Conservation (phyloP, 2,329 filamentous ascomycete genomes). For the Arthrobotrys sinensis region DNA sequence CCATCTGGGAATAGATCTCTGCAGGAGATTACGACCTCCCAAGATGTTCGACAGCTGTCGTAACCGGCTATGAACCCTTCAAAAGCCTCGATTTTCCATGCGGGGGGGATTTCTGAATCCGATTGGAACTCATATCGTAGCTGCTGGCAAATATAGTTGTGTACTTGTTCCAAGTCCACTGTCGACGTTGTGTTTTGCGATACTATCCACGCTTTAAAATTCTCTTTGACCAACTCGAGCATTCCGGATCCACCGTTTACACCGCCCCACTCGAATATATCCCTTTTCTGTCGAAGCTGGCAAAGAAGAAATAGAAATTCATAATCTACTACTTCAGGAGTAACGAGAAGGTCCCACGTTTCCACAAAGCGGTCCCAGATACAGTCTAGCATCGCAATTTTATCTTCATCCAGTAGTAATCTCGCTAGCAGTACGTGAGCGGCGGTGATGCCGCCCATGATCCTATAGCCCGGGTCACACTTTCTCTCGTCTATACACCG, state of each 20-base stretch:
- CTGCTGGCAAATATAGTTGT: neutral
- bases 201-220: neutral
- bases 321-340: neutral
- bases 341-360: neutral
- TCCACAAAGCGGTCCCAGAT: neutral
- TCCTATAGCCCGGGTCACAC: neutral
- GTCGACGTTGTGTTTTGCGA: neutral
- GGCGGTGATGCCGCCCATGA: neutral
- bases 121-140: neutral
- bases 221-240: neutral
- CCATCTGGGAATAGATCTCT: neutral
- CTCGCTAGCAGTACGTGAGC: neutral
- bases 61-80: neutral
- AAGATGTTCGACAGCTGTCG: neutral
- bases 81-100: neutral
- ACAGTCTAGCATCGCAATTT: no score
- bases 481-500: neutral
- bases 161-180: neutral
- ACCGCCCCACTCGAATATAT: no score
- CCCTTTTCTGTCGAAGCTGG: neutral
- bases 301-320: neutral
- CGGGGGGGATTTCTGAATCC: neutral
- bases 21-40: neutral
- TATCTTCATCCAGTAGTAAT: neutral
- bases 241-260: neutral